These are phyloP conservation scores for Scheffersomyces ergatensis DNA, from an alignment of 805 yeast genomes.

Conservation along the genomic window DNA sequence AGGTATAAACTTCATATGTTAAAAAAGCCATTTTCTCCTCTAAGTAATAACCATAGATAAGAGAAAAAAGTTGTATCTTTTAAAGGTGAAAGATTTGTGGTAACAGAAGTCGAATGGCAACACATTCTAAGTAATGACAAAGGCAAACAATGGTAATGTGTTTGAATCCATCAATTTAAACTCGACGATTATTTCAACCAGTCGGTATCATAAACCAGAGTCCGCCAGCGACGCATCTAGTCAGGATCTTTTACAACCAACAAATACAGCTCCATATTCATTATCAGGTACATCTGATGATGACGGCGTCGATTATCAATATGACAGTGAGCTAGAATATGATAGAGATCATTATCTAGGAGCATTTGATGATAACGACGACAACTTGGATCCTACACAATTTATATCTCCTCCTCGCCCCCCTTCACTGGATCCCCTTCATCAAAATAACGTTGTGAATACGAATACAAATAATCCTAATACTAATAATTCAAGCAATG, in stretches of 20 bases:
- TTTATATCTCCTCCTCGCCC: conserved; percentile 17
- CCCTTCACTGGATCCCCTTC: conserved; percentile 4
- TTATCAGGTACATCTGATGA: neutral
- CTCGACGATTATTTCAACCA: neutral
- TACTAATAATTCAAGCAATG: neutral
- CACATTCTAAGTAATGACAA: too few relatives aligned
- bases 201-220: neutral
- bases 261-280: neutral
- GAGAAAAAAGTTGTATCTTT: too few relatives aligned
- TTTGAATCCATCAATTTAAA: conserved; percentile 9
- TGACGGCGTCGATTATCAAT: too few relatives aligned
- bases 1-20: too few relatives aligned
- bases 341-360: too few relatives aligned
- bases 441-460: too few relatives aligned
- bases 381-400: conserved; percentile 24
- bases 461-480: neutral
- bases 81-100: too few relatives aligned
- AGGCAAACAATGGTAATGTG: neutral
- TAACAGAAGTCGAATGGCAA: too few relatives aligned
- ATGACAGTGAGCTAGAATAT: too few relatives aligned
- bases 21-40: too few relatives aligned
- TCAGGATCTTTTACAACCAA: neutral
- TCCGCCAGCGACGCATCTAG: neutral
- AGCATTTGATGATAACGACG: conserved; percentile 9
- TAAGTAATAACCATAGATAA: too few relatives aligned